Conservation (phyloP, 306 rosid species). For the Cicer pinnatifidum region DNA sequence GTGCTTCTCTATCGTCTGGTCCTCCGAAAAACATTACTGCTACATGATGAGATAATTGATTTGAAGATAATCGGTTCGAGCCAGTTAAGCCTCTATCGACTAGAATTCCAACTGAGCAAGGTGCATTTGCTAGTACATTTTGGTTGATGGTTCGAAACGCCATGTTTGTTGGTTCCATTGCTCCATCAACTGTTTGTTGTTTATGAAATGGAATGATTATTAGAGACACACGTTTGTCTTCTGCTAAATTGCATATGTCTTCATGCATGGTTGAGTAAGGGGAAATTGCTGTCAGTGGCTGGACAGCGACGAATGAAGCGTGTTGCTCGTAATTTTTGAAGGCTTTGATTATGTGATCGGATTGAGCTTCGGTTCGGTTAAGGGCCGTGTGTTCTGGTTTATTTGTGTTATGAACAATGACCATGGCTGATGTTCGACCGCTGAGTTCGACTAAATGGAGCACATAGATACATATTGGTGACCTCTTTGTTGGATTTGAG, state of each 20-base stretch:
- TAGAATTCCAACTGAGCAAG: constrained; percentile 87
- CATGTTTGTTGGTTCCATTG: constrained; percentile 86
- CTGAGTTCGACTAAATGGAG: constrained; percentile 88
- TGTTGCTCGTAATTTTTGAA: constrained; percentile 81
- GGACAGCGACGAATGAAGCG: constrained; percentile 58
- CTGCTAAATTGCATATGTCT: constrained; percentile 78
- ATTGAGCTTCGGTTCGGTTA: constrained; percentile 79
- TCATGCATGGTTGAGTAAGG: constrained; percentile 96
- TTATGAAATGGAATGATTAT: constrained; percentile 87
- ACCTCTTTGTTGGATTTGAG: constrained; percentile 70
- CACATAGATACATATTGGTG: constrained; percentile 76
- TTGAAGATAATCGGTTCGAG: constrained; percentile 54
- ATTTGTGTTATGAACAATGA: constrained; percentile 76
- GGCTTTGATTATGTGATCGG: constrained; percentile 85
- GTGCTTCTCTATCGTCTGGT: constrained; percentile 89
- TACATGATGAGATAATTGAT: constrained; percentile 60
- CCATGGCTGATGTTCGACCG: constrained; percentile 95
- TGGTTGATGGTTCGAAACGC: constrained; percentile 72
- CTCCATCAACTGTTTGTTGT: constrained; percentile 93
- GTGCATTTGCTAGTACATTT: constrained; percentile 69
- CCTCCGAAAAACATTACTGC: constrained; percentile 82
- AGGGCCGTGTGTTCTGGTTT: constrained; percentile 62
- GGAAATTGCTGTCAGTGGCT: constrained; percentile 82
- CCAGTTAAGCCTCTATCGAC: constrained; percentile 83
- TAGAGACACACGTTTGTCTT: constrained; percentile 75